These are phyloP conservation scores for Parasarocladium wereldwijsianum DNA, from an alignment of 2,329 filamentous ascomycete species.

Conservation along the genomic window DNA sequence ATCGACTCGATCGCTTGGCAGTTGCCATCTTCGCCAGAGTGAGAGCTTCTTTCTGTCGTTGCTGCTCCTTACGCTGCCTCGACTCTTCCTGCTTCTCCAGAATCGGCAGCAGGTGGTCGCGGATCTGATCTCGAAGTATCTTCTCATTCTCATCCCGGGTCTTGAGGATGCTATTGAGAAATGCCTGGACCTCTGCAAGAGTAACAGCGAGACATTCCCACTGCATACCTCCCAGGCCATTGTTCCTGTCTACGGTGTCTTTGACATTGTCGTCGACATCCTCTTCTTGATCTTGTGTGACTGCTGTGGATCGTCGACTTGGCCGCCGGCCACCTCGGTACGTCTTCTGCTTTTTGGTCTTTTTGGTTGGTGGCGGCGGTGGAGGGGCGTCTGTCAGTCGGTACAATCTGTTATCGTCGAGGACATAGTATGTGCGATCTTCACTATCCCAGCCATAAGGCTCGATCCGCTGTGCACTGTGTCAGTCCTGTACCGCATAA, in stretches of 20 bases:
- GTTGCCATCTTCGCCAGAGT: conserved; percentile 79
- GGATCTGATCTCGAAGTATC: conserved; percentile 53
- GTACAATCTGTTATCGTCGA: conserved; percentile 91
- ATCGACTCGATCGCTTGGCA: conserved; percentile 82
- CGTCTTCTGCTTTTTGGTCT: conserved; percentile 48
- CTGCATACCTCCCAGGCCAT: conserved; percentile 59
- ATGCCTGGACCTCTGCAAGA: conserved; percentile 57
- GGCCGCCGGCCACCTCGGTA: conserved; percentile 39
- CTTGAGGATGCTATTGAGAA: conserved; percentile 58
- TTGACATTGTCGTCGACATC: conserved; percentile 16
- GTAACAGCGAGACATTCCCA: conserved; percentile 90
- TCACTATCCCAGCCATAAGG: conserved; percentile 79
- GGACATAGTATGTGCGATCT: conserved; percentile 74
- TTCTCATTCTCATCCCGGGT: conserved; percentile 79
- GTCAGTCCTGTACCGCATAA: conserved; percentile 9
- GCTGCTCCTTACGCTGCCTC: conserved; percentile 53
- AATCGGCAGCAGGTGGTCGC: conserved; percentile 68
- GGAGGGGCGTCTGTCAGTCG: conserved; percentile 63
- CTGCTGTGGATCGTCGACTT: conserved; percentile 41
- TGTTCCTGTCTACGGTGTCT: conserved; percentile 28
- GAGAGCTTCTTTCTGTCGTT: conserved; percentile 63
- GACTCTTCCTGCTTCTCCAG: conserved; percentile 66
- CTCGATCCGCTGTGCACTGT: conserved; percentile 47
- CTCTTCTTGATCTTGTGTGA: not conserved
- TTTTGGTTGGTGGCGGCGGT: conserved; percentile 44